Evolutionary conservation across 2,329 filamentous ascomycete species (phyloP).

Genomic region (Aspergillus sp.): DNA sequence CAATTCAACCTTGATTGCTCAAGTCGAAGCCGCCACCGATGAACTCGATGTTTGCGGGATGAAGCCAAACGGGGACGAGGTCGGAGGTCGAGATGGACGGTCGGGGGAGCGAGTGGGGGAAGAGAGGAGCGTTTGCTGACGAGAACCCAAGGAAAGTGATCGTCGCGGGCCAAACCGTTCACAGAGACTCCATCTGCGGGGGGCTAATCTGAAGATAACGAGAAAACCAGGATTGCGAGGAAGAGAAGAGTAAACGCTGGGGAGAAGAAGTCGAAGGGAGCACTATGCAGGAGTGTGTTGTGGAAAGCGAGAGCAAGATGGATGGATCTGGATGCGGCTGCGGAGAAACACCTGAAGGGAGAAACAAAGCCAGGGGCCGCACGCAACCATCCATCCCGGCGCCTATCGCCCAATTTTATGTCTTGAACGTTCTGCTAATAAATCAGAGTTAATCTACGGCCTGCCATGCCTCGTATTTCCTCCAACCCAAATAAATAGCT

Average conservation of each 20-base stretch:
- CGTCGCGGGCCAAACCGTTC: slow-evolving; percentile 16
- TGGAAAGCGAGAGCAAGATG: slow-evolving; percentile 7
- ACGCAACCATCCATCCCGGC: slow-evolving; percentile 6
- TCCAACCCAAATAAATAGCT: not conserved
- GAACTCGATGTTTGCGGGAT: slow-evolving; percentile 12
- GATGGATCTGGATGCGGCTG: slow-evolving; percentile 21
- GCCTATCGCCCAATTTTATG: not conserved
- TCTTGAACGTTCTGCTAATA: not conserved
- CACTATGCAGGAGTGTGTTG: slow-evolving; percentile 5
- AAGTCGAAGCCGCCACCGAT: slow-evolving; percentile 12
- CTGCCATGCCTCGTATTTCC: not conserved
- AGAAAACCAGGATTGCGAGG: slow-evolving; percentile 2
- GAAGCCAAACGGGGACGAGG: slow-evolving; percentile 14
- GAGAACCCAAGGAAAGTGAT: slow-evolving; percentile 18
- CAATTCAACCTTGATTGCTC: slow-evolving; percentile 14
- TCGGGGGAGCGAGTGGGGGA: slow-evolving; percentile 24
- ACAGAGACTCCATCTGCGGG: slow-evolving; percentile 18
- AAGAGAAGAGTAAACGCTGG: not conserved
- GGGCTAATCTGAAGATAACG: not conserved
- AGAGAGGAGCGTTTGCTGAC: slow-evolving; percentile 23
- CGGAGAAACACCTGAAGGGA: slow-evolving; percentile 20
- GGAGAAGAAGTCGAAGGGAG: slow-evolving; percentile 11
- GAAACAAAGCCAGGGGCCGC: slow-evolving; percentile 16
- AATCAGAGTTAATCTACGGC: not conserved
- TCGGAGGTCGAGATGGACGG: slow-evolving; percentile 13